Conservation (phyloP, 805 yeast species). For the Metschnikowia bowlesiae region DNA sequence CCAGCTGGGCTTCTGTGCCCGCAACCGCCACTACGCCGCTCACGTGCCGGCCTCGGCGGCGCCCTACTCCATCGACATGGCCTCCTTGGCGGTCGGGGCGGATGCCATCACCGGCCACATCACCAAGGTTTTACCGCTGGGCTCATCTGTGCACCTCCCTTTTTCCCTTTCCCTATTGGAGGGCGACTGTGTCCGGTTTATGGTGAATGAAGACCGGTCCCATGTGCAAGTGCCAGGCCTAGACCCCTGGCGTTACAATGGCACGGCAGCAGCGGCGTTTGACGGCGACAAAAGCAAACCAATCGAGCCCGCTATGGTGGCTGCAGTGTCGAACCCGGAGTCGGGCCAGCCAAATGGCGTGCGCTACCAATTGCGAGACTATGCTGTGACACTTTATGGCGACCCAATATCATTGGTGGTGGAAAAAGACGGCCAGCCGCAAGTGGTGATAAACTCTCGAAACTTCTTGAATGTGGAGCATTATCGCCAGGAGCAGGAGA, state of each 20-base stretch:
- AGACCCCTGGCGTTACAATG: constrained; percentile 52
- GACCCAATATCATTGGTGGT: constrained; percentile 51
- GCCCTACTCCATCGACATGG: constrained; percentile 23
- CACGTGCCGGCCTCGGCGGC: constrained; percentile 10
- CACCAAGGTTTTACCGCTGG: constrained; percentile 33
- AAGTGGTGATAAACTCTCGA: constrained; percentile 63
- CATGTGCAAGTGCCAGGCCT: constrained; percentile 15
- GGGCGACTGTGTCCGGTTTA: constrained; percentile 56
- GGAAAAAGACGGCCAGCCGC: constrained; percentile 39
- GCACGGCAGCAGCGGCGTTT: constrained; percentile 25
- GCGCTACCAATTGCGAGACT: constrained; percentile 37
- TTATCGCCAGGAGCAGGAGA: constrained; percentile 43
- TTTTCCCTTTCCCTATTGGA: constrained; percentile 54
- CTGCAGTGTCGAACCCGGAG: constrained; percentile 3
- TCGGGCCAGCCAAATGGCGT: not conserved
- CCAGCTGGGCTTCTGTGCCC: constrained; percentile 76
- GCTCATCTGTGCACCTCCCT: constrained; percentile 39
- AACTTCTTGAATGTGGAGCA: constrained; percentile 81
- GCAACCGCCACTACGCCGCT: constrained; percentile 67
- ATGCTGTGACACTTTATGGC: constrained; percentile 40
- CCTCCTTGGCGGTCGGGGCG: constrained; percentile 13
- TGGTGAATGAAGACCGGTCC: constrained; percentile 59
- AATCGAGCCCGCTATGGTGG: not conserved
- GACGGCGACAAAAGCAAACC: constrained; percentile 1
- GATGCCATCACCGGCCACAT: constrained; percentile 44